Conservation (phyloP, 192 early-diverging fungal species). For the Thoreauomyces humboldtii region DNA sequence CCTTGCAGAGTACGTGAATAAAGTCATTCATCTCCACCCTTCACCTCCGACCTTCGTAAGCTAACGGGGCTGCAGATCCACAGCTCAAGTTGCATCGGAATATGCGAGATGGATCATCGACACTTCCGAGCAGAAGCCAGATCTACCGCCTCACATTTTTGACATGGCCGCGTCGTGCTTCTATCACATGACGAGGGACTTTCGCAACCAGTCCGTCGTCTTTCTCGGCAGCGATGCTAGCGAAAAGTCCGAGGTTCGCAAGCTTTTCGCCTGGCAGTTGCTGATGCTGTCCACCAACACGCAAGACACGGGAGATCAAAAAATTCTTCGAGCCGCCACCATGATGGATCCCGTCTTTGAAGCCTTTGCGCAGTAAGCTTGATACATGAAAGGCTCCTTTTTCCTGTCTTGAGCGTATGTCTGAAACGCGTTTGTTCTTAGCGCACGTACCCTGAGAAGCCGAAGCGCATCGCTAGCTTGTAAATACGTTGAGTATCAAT, state of each 20-base stretch:
- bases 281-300: constrained; percentile 16
- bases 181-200: constrained; percentile 29
- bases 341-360: constrained; percentile 27
- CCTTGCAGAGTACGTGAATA: constrained; percentile 9
- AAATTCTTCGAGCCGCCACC: constrained; percentile 20
- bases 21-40: neutral
- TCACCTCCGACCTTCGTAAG: neutral
- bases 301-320: constrained; percentile 13
- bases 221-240: constrained; percentile 21
- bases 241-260: constrained; percentile 24
- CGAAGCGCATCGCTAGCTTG: constrained; percentile 16
- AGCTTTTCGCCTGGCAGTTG: constrained; percentile 24
- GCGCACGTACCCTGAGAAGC: constrained; percentile 19
- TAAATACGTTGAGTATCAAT: constrained; percentile 32
- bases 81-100: constrained; percentile 18
- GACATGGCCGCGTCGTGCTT: constrained; percentile 29
- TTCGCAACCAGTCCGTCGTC: constrained; percentile 26
- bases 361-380: constrained; percentile 16
- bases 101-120: constrained; percentile 25
- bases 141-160: constrained; percentile 26
- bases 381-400: neutral
- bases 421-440: neutral
- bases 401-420: neutral
- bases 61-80: constrained; percentile 3
- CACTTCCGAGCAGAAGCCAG: constrained; percentile 4